Evolutionary conservation across 306 rosid genomes (phyloP), one percentile per base, ranked within the genome.

Genomic region (Sphenostylis stenocarpa): DNA sequence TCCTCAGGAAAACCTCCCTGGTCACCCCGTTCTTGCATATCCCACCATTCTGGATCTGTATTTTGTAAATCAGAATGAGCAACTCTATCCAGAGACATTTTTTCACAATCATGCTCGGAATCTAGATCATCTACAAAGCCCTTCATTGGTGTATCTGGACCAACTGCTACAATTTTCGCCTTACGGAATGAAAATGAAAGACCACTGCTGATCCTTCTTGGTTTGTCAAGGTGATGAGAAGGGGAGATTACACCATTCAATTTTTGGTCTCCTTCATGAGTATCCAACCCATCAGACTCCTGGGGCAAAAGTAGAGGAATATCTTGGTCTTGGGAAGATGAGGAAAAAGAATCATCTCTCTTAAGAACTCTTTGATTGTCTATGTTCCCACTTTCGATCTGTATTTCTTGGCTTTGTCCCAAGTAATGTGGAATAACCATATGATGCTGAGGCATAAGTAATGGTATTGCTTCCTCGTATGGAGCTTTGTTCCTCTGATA

Each of bases 361-460:
- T 78, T 86, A 20, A 86, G 75, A 48, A 56, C 85, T 34, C 67
- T 72, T 66, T 67, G 13, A 75, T 79, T 49, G 51, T 81, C 84
- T 60, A 53, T 17, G 77, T 47, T 87, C 60, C 63, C 51, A 75
- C 52, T 73, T 57, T 91, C 93, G 55, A 62, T 75, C 80, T 87
- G 86, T 72, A 76, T 41, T 78, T 86, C 98, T 67, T 64, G 63
- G 85, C 84, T 86, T 72, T 51, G 80, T 63, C 97, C 93, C 97
- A 89, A 80, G 90, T 96, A 96, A 85, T 92, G 99, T 75, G 99
- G 99, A 87, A 92, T 92, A 72, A 96, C 97, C 99, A 96, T 96
- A 86, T 96, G 99, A 44, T 96, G 99, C 79, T 96, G 99, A 75
- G 99, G 99, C 92, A 96, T 96, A 38, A 96, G 99, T 79, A 96